Percentiles rank a stretch among this genome's conserved stretches.
phyloP scores from a whole-genome alignment of 2,329 filamentous ascomycete species.

The Aureobasidium mangrovei region DNA sequence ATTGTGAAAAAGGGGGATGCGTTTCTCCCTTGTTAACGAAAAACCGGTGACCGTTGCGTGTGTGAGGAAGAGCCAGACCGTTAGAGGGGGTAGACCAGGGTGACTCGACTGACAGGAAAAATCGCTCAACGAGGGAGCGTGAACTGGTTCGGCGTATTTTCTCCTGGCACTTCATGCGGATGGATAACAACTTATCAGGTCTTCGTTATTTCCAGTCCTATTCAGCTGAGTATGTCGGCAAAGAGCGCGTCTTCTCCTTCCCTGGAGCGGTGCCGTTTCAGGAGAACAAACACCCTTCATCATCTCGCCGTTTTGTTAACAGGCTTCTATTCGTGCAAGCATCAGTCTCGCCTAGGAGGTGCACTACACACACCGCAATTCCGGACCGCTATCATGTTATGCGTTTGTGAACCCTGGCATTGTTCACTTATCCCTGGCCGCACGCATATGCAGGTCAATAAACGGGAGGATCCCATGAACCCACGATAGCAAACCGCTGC shows the following conservation, averaged over 20 bases:
- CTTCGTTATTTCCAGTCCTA: background rate
- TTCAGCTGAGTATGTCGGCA: background rate
- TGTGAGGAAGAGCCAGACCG: constrained; percentile 5
- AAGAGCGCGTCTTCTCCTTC: background rate
- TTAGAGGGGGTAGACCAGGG: constrained; percentile 7
- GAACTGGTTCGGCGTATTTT: background rate
- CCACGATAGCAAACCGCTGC: background rate
- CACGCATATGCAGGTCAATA: background rate
- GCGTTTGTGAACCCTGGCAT: background rate
- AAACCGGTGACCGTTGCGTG: constrained; percentile 6
- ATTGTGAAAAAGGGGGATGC: constrained; percentile 8
- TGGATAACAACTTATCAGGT: background rate
- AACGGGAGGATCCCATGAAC: background rate
- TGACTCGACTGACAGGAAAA: background rate
- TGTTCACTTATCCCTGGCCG: constrained; percentile 3
- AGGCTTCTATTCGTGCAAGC: background rate
- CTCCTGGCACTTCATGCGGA: background rate
- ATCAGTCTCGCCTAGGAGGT: background rate
- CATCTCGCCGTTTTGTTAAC: constrained; percentile 3
- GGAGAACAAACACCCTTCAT: background rate
- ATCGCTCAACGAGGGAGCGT: background rate
- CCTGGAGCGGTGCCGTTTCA: constrained; percentile 4
- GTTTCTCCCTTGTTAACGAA: constrained; percentile 5
- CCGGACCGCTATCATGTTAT: background rate
- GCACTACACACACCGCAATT: constrained; percentile 4